Evolutionary conservation across 164 flowering plant genomes (phyloP), one percentile per base, ranked within the genome.

Genomic region (Euptelea pleiosperma): DNA sequence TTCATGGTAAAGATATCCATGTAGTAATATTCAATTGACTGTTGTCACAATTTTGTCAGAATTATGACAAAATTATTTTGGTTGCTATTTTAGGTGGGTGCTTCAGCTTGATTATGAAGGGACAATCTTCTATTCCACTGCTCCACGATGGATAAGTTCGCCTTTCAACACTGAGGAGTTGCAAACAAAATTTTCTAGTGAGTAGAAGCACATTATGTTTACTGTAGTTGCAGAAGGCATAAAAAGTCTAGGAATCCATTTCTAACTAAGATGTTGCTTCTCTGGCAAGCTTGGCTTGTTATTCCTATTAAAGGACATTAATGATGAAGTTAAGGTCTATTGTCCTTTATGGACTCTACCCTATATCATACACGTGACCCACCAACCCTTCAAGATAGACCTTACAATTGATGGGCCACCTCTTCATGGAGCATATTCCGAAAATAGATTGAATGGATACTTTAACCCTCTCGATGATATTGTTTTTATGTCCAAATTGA

Each of bases 71-170:
- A 6, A 29, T 44, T 16, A 45, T 49, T 30, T 40, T 56, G 43
- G n/a, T 55, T 21, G 66, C 39, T 49, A 47, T 19, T 65, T 49
- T 64, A 92, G 98, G 98, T 92, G 98, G 98, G 60, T 77, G 46
- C 94, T 92, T 72, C 97, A 92, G 70, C 90, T 92, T 70, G 98
- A 92, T 68, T 65, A 55, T 54, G 96, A 86, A 64, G 98, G 93
- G 62, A 74, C 80, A 51, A 68, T 83, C 58, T 84, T 84, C 68
- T 92, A 92, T 72, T 84, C 97, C 29, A 89, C 98, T 42, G 89
- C 88, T 12, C 98, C 98, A 42, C 65, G 41, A 36, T 92, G 98
- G 98, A 73, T 84, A 56, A 58, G 25, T 28, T 70, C 54, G 6
- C 59, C 80, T 44, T 19, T 14, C 12, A 36, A 59, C 35, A 18